Conservation (phyloP, 352 stramenopile species). For the Globisporangium abappressorium region DNA sequence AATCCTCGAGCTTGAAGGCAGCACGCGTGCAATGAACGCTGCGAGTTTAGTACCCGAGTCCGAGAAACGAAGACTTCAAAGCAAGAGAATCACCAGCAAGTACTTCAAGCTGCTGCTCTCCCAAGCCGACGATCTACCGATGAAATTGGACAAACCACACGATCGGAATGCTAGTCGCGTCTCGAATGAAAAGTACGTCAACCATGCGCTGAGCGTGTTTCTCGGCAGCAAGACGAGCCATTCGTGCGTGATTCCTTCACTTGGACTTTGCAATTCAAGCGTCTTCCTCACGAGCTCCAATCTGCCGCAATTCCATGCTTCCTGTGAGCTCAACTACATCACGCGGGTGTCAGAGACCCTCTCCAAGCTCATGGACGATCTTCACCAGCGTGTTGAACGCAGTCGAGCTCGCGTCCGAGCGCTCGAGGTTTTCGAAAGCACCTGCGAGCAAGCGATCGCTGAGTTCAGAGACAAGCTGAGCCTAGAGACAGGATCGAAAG, state of each 20-base stretch:
- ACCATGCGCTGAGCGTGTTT: slow-evolving; percentile 32
- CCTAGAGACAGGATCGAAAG: background rate
- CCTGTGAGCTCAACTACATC: slow-evolving; percentile 53
- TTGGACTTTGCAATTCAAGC: slow-evolving; percentile 23
- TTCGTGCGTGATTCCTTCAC: slow-evolving; percentile 27
- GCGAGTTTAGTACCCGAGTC: slow-evolving; percentile 4
- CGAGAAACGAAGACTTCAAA: slow-evolving; percentile 28
- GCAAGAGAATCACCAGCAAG: slow-evolving; percentile 22
- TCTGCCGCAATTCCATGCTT: slow-evolving; percentile 37
- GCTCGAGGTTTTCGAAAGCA: slow-evolving; percentile 23
- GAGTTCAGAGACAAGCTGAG: background rate
- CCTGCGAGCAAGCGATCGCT: slow-evolving; percentile 28
- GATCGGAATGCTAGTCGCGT: slow-evolving; percentile 11
- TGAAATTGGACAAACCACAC: background rate
- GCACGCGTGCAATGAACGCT: slow-evolving; percentile 3
- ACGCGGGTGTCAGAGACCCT: slow-evolving; percentile 32
- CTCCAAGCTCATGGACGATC: slow-evolving; percentile 29
- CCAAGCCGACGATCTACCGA: background rate
- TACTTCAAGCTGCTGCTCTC: slow-evolving; percentile 29
- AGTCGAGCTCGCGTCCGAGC: slow-evolving; percentile 33
- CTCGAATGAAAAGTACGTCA: slow-evolving; percentile 47
- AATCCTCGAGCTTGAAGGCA: slow-evolving; percentile 3
- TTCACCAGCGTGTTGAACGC: slow-evolving; percentile 39
- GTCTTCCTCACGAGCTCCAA: slow-evolving; percentile 41
- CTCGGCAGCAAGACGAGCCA: slow-evolving; percentile 31